Evolutionary conservation across 129 eudicot genomes (phyloP).

Genomic region (Artemisia annua): DNA sequence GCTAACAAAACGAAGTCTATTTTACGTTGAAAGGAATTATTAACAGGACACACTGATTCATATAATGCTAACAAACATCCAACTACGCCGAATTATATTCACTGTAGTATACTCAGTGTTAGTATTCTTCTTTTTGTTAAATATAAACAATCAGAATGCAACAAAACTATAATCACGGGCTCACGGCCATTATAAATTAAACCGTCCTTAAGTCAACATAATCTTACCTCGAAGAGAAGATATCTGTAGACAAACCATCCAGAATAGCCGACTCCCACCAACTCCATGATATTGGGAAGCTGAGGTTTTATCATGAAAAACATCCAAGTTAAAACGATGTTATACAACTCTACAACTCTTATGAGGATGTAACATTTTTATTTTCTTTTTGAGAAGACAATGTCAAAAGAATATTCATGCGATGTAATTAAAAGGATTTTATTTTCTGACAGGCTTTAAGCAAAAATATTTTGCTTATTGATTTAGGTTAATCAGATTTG

Average conservation of each 20-base stretch:
- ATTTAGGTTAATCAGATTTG: too few species aligned
- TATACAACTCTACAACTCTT: neutral
- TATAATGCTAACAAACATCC: too few species aligned
- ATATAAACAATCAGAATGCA: neutral
- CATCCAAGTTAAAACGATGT: neutral
- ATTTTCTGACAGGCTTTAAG: too few species aligned
- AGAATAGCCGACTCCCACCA: conserved; percentile 96
- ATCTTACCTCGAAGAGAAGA: conserved; percentile 84
- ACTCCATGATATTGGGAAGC: conserved; percentile 97
- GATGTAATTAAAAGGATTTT: too few species aligned
- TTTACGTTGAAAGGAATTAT: too few species aligned
- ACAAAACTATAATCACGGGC: neutral
- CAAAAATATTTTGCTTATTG: too few species aligned
- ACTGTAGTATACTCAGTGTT: too few species aligned
- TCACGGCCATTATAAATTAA: conserved; percentile 1
- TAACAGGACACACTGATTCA: too few species aligned
- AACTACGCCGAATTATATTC: too few species aligned
- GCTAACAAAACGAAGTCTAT: too few species aligned
- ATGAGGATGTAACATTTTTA: neutral
- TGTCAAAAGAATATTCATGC: too few species aligned
- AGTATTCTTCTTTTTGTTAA: neutral
- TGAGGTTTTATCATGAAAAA: conserved; percentile 30
- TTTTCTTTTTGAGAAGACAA: neutral
- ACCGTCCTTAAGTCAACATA: neutral
- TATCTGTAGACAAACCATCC: conserved; percentile 99